phyloP scores from a whole-genome alignment of 2,329 filamentous ascomycete species.

The Stemphylium vesicarium region DNA sequence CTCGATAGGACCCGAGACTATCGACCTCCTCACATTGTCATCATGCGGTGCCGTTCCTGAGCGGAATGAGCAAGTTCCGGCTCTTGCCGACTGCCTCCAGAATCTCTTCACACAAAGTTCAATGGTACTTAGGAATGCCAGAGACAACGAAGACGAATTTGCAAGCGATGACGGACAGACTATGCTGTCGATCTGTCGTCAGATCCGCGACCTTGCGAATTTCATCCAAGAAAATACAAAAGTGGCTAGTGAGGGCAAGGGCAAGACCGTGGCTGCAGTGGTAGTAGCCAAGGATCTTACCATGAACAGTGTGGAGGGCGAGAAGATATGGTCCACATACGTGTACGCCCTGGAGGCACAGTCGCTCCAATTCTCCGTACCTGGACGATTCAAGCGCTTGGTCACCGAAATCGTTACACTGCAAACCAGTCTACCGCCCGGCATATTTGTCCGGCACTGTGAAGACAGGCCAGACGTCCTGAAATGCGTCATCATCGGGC shows the following conservation, averaged over 20 bases:
- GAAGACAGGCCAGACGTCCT: conserved; percentile 57
- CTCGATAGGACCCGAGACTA: conserved; percentile 39
- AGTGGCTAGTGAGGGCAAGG: not conserved
- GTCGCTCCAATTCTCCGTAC: conserved; percentile 15
- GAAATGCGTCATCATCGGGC: conserved; percentile 59
- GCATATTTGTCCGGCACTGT: conserved; percentile 59
- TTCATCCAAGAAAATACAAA: conserved; percentile 18
- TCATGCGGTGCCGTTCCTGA: conserved; percentile 17
- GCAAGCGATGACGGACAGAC: conserved; percentile 31
- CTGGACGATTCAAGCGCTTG: conserved; percentile 56
- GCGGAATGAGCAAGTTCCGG: conserved; percentile 18
- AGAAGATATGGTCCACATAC: conserved; percentile 43
- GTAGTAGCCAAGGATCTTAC: conserved; percentile 1
- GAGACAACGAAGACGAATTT: conserved; percentile 24
- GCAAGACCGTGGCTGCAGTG: not conserved
- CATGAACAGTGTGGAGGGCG: conserved; percentile 47
- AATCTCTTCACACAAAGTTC: conserved; percentile 34
- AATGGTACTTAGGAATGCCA: conserved; percentile 27
- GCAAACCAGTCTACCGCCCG: conserved; percentile 56
- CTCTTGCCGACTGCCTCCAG: conserved; percentile 34
- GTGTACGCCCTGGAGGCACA: conserved; percentile 21
- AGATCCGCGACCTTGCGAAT: conserved; percentile 38
- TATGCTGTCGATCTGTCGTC: conserved; percentile 45
- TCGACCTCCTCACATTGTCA: conserved; percentile 48
- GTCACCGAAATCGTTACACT: conserved; percentile 54